Percentiles rank a stretch among this genome's conserved stretches.
These are phyloP conservation scores for Ananas comosus DNA, from an alignment of 176 grass and related monocot species.

Conservation along the genomic window DNA sequence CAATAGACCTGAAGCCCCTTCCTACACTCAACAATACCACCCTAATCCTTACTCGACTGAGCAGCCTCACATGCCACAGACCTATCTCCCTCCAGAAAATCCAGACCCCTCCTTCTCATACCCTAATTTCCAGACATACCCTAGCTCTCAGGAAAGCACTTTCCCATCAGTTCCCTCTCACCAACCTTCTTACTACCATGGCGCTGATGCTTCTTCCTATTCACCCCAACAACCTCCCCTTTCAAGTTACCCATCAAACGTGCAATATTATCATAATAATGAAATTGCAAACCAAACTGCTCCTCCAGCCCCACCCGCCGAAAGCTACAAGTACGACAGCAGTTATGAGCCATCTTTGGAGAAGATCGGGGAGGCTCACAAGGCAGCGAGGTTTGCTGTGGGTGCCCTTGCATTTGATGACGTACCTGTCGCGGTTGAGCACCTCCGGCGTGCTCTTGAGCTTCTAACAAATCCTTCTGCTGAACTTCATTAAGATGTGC, in stretches of 20 bases:
- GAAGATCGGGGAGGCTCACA: conserved; percentile 89
- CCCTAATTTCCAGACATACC: conserved; percentile 93
- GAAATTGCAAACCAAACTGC: conserved; percentile 21
- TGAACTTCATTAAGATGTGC: conserved; percentile 41
- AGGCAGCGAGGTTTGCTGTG: conserved; percentile 87
- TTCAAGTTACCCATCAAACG: conserved; percentile 20
- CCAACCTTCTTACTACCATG: conserved; percentile 49
- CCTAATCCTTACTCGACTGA: conserved; percentile 45
- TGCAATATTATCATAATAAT: conserved; percentile 24
- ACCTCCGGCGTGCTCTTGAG: conserved; percentile 66
- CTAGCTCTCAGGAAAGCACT: conserved; percentile 70
- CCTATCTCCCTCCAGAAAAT: conserved; percentile 50
- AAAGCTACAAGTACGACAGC: conserved; percentile 66
- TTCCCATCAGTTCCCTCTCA: conserved; percentile 45
- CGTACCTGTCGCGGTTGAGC: conserved; percentile 72
- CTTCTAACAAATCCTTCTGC: conserved; percentile 80
- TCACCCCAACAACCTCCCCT: conserved; percentile 12
- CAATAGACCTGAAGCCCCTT: conserved; percentile 36
- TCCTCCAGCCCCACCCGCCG: conserved; percentile 27
- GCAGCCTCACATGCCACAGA: conserved; percentile 46
- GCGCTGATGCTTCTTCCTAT: conserved; percentile 35
- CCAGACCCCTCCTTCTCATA: conserved; percentile 49
- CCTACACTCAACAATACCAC: conserved; percentile 57
- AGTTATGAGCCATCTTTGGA: conserved; percentile 71
- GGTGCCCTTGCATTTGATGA: conserved; percentile 94